Evolutionary conservation across 1,284 basidiomycete genomes (phyloP), one percentile per base, ranked within the genome.

Genomic region (Erythrobasidium hasegawianum): DNA sequence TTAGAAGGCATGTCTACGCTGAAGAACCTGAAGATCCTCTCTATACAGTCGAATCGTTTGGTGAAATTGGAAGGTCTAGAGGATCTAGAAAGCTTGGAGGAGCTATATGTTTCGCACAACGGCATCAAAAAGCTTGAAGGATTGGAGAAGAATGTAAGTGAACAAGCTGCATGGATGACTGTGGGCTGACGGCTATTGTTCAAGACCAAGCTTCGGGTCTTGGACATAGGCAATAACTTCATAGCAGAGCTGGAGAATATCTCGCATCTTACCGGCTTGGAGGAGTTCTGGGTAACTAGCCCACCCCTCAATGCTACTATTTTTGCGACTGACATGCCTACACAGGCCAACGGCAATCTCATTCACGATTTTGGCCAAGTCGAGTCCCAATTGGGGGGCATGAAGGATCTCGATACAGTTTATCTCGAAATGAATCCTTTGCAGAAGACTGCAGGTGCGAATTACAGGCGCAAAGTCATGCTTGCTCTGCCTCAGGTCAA

Each of bases 251-350:
- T 71, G 14, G 50, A 95, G 75, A 88, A 88, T 62, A 75, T 97
- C 14, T 84, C 86, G 0, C 90, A 95, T 76, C 79, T 97, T 16
- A 79, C 72, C 1, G 76, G 81, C 5, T 79, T 98, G 11, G 88
- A 94, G 73, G 96, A 98, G 76, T 84, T 98, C 73, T 98, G 96
- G 96, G 93, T 93, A 47, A 5, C n/a, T n/a, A n/a, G n/a, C n/a
- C n/a, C n/a, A n/a, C n/a, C n/a, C n/a, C n/a, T n/a, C n/a, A n/a
- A n/a, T n/a, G n/a, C n/a, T 5, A 11, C 33, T 33, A 33, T 33
- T 4, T 11, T 4, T 33, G 33, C 4, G 33, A 4, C 11, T 4
- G 11, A 33, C 11, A 11, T 38, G 43, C 24, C 10, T 45, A 55
- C 33, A 8, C 75, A 95, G 92, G 85, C 94, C 69, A 96, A 88